Base-by-base conservation (phyloP, 352 stramenopile genomes). In the Pythium folliculosum region DNA sequence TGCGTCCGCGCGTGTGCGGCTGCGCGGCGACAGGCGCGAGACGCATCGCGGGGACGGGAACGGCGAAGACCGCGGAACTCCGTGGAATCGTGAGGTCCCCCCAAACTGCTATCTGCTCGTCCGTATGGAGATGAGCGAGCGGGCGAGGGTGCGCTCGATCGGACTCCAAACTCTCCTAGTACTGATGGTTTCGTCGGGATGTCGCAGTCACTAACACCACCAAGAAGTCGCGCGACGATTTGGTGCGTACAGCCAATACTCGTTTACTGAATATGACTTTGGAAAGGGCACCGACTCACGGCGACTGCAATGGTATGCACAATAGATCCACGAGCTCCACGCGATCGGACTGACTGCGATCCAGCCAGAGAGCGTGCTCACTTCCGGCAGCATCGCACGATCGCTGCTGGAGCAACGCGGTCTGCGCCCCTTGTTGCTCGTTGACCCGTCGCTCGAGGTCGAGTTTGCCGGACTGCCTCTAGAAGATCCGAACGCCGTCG, bases 131-230 rank as follows among this genome's bases (percentile, higher is more conserved):
- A 47, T 47, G 40, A 21, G 40, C 40, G 40, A n/a, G 17, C 40
- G 40, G n/a, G 27, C 27, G 27, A 32, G 27, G 27, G 27, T 32
- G 27, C 27, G 27, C 3, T 32, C 9, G 17, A 21, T 47, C 9
- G 14, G 17, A 21, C 17, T 19, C 14, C 5, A n/a, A n/a, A n/a
- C n/a, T 30, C 19, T 21, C 1, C 13, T 17, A 49, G 16, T 27
- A 25, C 44, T 50, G 44, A 50, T 50, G 44, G 44, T 50, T 50
- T 25, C 44, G 14, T 4, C n/a, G 6, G 23, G 44, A 10, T 14
- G 19, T 23, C 10, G 32, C 43, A 89, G 81, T 89, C 58, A 88
- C 75, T n/a, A 89, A 89, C 57, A 89, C 78, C n/a, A 89, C 81
- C 38, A 89, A 79, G 60, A 88, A 86, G 49, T 89, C 76, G 38